Conservation (phyloP, 192 early-diverging fungal species). For the Podila clonocystis region DNA sequence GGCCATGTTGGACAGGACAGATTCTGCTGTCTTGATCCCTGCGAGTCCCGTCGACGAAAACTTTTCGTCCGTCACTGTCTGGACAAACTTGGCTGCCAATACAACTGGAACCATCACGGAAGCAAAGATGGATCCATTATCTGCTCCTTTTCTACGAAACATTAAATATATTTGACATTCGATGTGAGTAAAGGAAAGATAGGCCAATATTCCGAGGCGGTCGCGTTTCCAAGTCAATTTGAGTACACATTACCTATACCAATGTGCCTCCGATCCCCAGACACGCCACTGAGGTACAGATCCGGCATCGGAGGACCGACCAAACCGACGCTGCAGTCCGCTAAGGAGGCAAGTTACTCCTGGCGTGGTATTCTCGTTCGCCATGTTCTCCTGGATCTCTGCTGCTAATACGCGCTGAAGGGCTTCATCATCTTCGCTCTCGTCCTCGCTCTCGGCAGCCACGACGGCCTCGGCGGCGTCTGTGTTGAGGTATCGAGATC, state of each 20-base stretch:
- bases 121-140: constrained; percentile 66
- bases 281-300: constrained; percentile 46
- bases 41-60: constrained; percentile 26
- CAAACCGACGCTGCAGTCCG: constrained; percentile 26
- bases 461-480: constrained; percentile 7
- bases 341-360: constrained; percentile 10
- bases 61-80: constrained; percentile 47
- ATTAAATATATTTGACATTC: no score
- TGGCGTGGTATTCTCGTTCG: constrained; percentile 7
- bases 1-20: constrained; percentile 32
- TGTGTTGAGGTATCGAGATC: constrained; percentile 39
- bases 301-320: constrained; percentile 18
- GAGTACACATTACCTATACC: constrained; percentile 33
- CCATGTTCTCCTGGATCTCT: constrained; percentile 28
- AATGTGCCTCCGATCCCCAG: constrained; percentile 48
- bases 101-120: constrained; percentile 63
- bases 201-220: no score
- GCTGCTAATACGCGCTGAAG: constrained; percentile 15
- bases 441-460: constrained; percentile 40
- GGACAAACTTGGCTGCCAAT: constrained; percentile 58
- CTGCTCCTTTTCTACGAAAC: constrained; percentile 56
- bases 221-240: not conserved
- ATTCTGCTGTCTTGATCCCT: constrained; percentile 36
- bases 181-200: no score
- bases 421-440: constrained; percentile 41